phyloP scores from a whole-genome alignment of 495 filamentous ascomycete genomes.

The Monascus purpureus region DNA sequence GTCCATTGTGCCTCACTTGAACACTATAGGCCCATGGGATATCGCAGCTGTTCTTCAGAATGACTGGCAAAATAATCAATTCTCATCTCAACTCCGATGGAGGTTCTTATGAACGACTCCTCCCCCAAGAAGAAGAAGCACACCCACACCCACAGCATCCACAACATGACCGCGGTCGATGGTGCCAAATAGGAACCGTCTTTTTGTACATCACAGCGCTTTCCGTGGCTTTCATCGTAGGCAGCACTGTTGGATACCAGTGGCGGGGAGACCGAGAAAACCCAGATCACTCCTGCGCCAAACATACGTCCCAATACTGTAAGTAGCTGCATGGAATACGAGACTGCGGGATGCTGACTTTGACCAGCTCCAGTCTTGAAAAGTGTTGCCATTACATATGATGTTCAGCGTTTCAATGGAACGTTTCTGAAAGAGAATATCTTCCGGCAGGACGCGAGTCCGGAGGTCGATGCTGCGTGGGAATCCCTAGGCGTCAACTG shows the following conservation, averaged over 20 bases:
- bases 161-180: background rate
- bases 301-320: slow-evolving; percentile 16
- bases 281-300: slow-evolving; percentile 7
- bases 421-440: slow-evolving; percentile 37
- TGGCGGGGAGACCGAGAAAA: slow-evolving; percentile 8
- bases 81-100: background rate
- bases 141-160: background rate
- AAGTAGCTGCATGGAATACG: background rate
- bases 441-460: slow-evolving; percentile 34
- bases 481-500: slow-evolving; percentile 38
- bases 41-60: background rate
- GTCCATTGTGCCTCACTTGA: too few species aligned
- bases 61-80: background rate
- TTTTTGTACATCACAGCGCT: background rate
- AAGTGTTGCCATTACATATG: slow-evolving; percentile 18
- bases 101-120: background rate
- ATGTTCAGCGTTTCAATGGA: slow-evolving; percentile 29
- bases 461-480: slow-evolving; percentile 46
- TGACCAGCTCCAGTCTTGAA: slow-evolving; percentile 19
- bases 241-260: slow-evolving; percentile 10
- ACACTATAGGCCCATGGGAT: too few species aligned
- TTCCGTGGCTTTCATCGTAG: background rate
- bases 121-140: background rate
- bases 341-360: background rate
- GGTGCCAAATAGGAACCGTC: background rate